A percentile compares a stretch with the other conserved stretches of the same genome.
Conservation (phyloP, 495 filamentous ascomycete genomes). For the Trichoderma gamsii region DNA sequence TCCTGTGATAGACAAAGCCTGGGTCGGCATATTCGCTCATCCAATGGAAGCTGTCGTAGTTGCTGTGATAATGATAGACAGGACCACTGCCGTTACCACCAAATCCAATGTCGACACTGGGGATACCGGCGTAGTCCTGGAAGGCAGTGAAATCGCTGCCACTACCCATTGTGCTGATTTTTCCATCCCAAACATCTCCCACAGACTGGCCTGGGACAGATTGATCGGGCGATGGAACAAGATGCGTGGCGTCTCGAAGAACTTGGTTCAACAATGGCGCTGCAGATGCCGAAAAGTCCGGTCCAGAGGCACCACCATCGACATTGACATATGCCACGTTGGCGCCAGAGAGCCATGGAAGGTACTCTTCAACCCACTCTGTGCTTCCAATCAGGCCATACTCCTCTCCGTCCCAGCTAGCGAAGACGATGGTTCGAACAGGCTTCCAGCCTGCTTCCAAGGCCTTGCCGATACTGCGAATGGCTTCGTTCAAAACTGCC, state of each 20-base stretch:
- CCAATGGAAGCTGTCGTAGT: conserved; percentile 91
- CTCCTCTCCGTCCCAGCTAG: conserved; percentile 91
- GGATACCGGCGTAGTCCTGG: conserved; percentile 83
- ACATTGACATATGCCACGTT: conserved; percentile 90
- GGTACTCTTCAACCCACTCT: conserved; percentile 91
- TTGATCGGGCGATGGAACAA: conserved; percentile 78
- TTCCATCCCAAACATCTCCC: conserved; percentile 64
- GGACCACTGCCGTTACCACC: conserved; percentile 38
- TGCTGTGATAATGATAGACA: conserved; percentile 80
- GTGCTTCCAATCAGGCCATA: conserved; percentile 91
- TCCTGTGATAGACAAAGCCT: conserved; percentile 72
- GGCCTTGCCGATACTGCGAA: conserved; percentile 75
- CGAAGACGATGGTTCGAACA: conserved; percentile 84
- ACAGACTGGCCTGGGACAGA: conserved; percentile 72
- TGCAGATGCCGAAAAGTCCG: conserved; percentile 61
- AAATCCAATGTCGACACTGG: conserved; percentile 82
- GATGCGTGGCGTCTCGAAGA: conserved; percentile 59
- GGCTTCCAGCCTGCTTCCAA: conserved; percentile 81
- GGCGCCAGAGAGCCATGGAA: conserved; percentile 72
- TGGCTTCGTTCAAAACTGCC: conserved; percentile 79
- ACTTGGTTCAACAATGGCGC: conserved; percentile 75
- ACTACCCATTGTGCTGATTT: conserved; percentile 63
- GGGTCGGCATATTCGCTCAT: conserved; percentile 80
- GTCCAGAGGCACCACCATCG: conserved; percentile 71
- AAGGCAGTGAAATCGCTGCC: conserved; percentile 90